Conservation (phyloP, 139 green algal genomes). For the Penium margaritaceum region DNA sequence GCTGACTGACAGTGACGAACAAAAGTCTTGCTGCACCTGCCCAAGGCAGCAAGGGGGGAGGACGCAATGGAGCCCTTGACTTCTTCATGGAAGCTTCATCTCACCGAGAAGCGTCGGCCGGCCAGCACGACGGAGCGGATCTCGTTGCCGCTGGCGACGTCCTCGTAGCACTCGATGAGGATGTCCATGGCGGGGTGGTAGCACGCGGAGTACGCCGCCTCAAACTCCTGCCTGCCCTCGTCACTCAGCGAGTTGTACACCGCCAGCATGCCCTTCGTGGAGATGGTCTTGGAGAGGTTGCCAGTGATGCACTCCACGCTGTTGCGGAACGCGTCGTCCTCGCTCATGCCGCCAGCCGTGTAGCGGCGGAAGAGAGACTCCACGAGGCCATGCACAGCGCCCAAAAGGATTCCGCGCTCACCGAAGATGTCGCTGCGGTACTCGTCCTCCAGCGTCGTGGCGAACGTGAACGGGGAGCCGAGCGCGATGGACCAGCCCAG, state of each 20-base stretch:
- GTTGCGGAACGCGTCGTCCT: conserved; percentile 92
- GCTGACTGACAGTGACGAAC: too few relatives aligned
- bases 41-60: too few relatives aligned
- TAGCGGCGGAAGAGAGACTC: conserved; percentile 91
- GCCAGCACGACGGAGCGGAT: conserved; percentile 93
- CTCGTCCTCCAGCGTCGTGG: conserved; percentile 94
- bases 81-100: too few relatives aligned
- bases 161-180: conserved; percentile 97
- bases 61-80: too few relatives aligned
- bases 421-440: conserved; percentile 99
- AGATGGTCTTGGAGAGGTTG: conserved; percentile 87
- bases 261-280: conserved; percentile 85
- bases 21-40: too few relatives aligned
- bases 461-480: conserved; percentile 94
- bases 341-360: conserved; percentile 59
- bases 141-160: conserved; percentile 95
- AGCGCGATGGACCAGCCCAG: conserved; percentile 93
- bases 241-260: conserved; percentile 80
- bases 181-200: too few relatives aligned
- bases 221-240: conserved; percentile 78
- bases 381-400: conserved; percentile 94
- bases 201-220: conserved; percentile 77
- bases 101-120: conserved; percentile 74
- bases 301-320: conserved; percentile 95
- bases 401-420: conserved; percentile 90